Evolutionary conservation across 1,284 basidiomycete species (phyloP), one percentile per base, ranked within the genome.

Genomic region (Dichomitus squalens): DNA sequence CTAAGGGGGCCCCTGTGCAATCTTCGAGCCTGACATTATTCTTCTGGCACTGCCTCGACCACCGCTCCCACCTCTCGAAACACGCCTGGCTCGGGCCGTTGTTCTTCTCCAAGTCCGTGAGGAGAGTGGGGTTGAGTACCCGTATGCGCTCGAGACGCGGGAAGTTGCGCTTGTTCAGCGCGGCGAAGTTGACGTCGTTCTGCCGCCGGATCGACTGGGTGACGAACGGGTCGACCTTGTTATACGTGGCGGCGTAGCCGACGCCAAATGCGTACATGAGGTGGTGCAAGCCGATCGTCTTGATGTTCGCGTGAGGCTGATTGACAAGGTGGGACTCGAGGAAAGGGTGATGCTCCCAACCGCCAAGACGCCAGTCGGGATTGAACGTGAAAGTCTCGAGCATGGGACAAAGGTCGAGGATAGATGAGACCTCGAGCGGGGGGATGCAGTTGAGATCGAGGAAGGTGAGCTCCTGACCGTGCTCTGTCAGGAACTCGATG

Each of bases 201-300:
- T 79, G 79, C 25, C 77, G 76, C 34, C 79, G 77, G 39, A 82
- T 76, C 62, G 83, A 72, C 31, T 77, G 72, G 4, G 78, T 75
- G 9, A 76, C 72, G 23, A 82, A 68, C 0, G 80, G 79, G 36
- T 81, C 76, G 1, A 72, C 63, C 38, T 72, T 63, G 16, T 79
- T 74, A 59, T 77, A 75, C 46, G 71, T 70, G 44, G 73, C 71
- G 3, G 72, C 73, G 52, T 73, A 76, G 18, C 84, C 85, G 2
- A 88, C 84, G 2, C 84, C 87, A 64, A 91, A 90, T 0, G 89
- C 87, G 57, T 85, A 79, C 54, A 79, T 71, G 12, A 90, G 77
- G 12, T 86, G 86, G 64, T 90, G 86, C n/a, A 88, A 75, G 0
- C 88, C 88, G 31, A 90, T 82, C 34, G 80, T 79, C 0, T 69